Evolutionary conservation across 1,284 basidiomycete genomes (phyloP).

Genomic region (Boletus austroedulis): DNA sequence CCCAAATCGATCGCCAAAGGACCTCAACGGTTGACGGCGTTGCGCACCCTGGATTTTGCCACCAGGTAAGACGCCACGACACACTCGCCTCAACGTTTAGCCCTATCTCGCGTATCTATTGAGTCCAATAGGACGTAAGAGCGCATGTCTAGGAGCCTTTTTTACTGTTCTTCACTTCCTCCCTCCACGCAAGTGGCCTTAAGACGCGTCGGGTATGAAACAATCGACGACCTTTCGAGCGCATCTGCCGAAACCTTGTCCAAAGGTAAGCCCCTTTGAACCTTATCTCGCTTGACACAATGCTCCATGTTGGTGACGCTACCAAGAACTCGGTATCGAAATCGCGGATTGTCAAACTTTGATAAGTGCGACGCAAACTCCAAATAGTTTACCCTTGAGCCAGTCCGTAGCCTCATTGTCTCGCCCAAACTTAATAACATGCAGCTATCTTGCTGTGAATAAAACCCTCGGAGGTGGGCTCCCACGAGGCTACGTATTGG

Average conservation of each 20-base stretch:
- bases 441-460: conserved; percentile 51
- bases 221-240: conserved; percentile 43
- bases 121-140: neutral
- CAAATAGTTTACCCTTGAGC: conserved; percentile 41
- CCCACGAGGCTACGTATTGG: conserved; percentile 56
- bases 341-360: conserved; percentile 44
- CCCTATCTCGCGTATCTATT: conserved; percentile 2
- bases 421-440: conserved; percentile 28
- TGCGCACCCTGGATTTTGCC: conserved; percentile 7
- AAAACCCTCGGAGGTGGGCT: conserved; percentile 59
- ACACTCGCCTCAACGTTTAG: neutral
- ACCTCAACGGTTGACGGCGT: neutral
- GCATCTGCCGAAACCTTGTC: conserved; percentile 43
- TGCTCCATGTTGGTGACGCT: neutral
- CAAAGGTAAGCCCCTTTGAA: conserved; percentile 38
- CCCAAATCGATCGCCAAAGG: neutral
- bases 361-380: conserved; percentile 40
- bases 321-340: conserved; percentile 48
- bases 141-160: conserved; percentile 31
- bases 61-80: conserved; percentile 12
- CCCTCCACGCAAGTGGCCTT: conserved; percentile 38
- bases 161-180: conserved; percentile 31
- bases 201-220: conserved; percentile 50
- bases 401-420: conserved; percentile 56
- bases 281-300: neutral